Conservation (phyloP, 257 asterid genomes). For the Catharanthus roseus region DNA sequence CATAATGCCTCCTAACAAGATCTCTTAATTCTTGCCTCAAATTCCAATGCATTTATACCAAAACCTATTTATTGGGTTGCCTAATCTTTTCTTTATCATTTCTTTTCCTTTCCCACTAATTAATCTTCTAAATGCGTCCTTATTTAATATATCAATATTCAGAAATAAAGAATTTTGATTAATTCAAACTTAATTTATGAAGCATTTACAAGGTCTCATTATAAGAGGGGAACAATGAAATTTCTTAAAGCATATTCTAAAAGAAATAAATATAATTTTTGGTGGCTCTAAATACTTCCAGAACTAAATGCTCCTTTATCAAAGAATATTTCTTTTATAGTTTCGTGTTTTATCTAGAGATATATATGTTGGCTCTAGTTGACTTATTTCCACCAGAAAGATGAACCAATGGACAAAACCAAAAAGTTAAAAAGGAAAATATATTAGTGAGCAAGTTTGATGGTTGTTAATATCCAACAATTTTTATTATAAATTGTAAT, state of each 20-base stretch:
- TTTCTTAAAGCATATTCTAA: background rate
- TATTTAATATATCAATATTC: too few relatives aligned
- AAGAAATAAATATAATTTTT: too few relatives aligned
- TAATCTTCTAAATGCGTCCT: too few relatives aligned
- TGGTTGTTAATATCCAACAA: background rate
- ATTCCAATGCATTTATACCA: background rate
- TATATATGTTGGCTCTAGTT: constrained; percentile 6
- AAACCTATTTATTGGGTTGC: background rate
- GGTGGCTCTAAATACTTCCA: background rate
- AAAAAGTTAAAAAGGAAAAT: background rate
- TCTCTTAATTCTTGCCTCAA: background rate
- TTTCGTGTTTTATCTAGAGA: constrained; percentile 7
- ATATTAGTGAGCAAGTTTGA: constrained; percentile 3
- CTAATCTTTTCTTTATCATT: background rate
- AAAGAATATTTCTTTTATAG: background rate
- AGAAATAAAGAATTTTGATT: too few relatives aligned
- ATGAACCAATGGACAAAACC: background rate
- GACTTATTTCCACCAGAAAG: constrained; percentile 15
- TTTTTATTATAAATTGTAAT: too few relatives aligned
- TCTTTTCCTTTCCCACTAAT: too few relatives aligned
- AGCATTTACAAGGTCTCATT: too few relatives aligned
- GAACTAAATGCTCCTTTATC: background rate
- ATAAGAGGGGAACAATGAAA: too few relatives aligned
- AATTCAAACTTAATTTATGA: too few relatives aligned
- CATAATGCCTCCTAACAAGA: background rate